phyloP scores from a whole-genome alignment of 225 moss, liverwort and hornwort genomes.

The Takakia lepidozioides region DNA sequence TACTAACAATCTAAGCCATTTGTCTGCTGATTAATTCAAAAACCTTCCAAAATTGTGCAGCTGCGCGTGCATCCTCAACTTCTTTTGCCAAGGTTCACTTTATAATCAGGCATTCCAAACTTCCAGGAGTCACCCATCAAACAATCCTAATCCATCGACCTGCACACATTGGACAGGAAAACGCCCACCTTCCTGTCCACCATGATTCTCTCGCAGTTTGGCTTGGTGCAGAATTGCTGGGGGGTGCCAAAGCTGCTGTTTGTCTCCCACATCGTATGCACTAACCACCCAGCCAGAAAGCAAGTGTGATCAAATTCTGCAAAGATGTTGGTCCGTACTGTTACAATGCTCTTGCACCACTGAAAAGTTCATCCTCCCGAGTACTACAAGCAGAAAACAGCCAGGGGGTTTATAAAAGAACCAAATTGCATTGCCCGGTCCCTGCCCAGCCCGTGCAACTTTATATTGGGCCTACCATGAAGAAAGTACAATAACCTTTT shows the following conservation, averaged over 20 bases:
- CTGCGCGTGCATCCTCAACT: too few species aligned
- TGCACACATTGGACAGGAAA: constrained; percentile 88
- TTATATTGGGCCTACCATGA: background rate
- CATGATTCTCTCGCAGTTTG: constrained; percentile 43
- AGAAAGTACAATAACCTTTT: too few species aligned
- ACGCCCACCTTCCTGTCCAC: constrained; percentile 80
- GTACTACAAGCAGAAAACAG: background rate
- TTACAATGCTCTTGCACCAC: background rate
- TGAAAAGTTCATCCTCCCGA: too few species aligned
- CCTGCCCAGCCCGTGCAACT: background rate
- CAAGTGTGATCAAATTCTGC: background rate
- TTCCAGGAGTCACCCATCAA: too few species aligned
- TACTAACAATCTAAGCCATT: too few species aligned
- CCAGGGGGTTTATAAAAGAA: background rate
- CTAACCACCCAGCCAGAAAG: constrained; percentile 25
- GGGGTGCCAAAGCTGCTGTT: constrained; percentile 69
- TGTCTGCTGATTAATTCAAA: too few species aligned
- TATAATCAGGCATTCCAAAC: too few species aligned
- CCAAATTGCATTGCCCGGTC: background rate
- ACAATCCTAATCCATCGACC: constrained; percentile 88
- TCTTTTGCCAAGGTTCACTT: too few species aligned
- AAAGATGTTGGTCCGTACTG: background rate
- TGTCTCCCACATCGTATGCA: constrained; percentile 96
- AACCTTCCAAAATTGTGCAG: too few species aligned
- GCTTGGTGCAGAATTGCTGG: constrained; percentile 17